Evolutionary conservation across 177 flowering plant genomes (phyloP).

Genomic region (Vitis hybrid): DNA sequence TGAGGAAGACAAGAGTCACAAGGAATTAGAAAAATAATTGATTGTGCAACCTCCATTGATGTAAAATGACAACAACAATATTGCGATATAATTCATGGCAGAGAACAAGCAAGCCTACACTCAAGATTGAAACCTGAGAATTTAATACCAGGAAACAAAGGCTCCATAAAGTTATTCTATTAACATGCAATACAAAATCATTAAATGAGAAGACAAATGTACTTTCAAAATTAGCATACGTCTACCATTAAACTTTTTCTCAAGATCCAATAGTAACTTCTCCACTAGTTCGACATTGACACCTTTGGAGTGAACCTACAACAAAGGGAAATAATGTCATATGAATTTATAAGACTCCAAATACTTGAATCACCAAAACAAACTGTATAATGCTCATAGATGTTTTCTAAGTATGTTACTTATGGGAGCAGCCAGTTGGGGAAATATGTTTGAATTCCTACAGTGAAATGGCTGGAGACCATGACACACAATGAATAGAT

Average conservation of each 20-base stretch:
- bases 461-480: too few species aligned
- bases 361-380: not conserved
- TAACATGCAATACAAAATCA: not conserved
- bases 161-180: not conserved
- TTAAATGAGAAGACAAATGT: constrained; percentile 1
- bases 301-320: constrained; percentile 90
- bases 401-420: too few species aligned
- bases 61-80: too few species aligned
- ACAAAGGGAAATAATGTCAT: constrained; percentile 1
- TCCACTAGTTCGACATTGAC: constrained; percentile 61
- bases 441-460: too few species aligned
- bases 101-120: too few species aligned
- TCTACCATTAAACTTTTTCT: constrained; percentile 59
- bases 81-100: too few species aligned
- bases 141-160: not conserved
- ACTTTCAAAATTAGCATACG: constrained; percentile 1
- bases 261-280: constrained; percentile 46
- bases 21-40: too few species aligned
- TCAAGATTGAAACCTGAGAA: too few species aligned
- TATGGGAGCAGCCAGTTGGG: too few species aligned
- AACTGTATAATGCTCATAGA: not conserved
- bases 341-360: not conserved
- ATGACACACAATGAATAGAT: too few species aligned
- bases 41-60: too few species aligned
- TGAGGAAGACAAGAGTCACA: too few species aligned